Conservation (phyloP, 148 eudicot species). For the Nyssa sinensis region DNA sequence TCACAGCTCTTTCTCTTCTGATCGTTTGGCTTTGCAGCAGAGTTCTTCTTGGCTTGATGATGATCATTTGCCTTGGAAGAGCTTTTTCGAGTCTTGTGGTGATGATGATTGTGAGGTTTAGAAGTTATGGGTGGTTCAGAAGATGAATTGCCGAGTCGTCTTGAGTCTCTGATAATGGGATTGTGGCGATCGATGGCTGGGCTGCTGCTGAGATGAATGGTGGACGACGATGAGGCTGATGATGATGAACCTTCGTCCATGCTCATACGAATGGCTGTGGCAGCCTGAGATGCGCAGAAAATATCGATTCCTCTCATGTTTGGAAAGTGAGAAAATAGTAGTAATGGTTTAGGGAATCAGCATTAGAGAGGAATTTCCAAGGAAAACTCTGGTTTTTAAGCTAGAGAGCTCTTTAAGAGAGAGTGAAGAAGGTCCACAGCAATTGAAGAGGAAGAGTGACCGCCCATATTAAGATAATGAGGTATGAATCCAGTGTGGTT, state of each 20-base stretch:
- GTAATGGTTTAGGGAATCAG: slow-evolving; percentile 20
- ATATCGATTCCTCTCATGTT: slow-evolving; percentile 41
- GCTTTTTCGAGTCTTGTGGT: slow-evolving; percentile 8
- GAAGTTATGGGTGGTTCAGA: slow-evolving; percentile 17
- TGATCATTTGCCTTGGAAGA: slow-evolving; percentile 4
- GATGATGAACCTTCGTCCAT: slow-evolving; percentile 22
- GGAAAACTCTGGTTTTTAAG: slow-evolving; percentile 3
- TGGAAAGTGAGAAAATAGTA: not conserved
- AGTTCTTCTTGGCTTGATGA: slow-evolving; percentile 6
- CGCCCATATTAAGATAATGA: too few species aligned
- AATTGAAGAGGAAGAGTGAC: too few species aligned
- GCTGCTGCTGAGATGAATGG: slow-evolving; percentile 37
- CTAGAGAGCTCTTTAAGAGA: not conserved
- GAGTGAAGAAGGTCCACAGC: not conserved
- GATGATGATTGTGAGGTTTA: too few species aligned
- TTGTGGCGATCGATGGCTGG: slow-evolving; percentile 78
- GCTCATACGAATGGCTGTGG: slow-evolving; percentile 32
- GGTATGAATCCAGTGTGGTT: too few species aligned
- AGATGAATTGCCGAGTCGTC: slow-evolving; percentile 24
- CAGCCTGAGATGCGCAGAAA: slow-evolving; percentile 41
- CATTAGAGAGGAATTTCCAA: not conserved
- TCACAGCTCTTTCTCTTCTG: not conserved
- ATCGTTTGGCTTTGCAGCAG: slow-evolving; percentile 7
- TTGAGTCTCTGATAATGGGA: slow-evolving; percentile 72
- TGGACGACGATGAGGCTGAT: slow-evolving; percentile 25